Evolutionary conservation across 1,139 yeast species (phyloP).

Genomic region (Hansenula sp.): DNA sequence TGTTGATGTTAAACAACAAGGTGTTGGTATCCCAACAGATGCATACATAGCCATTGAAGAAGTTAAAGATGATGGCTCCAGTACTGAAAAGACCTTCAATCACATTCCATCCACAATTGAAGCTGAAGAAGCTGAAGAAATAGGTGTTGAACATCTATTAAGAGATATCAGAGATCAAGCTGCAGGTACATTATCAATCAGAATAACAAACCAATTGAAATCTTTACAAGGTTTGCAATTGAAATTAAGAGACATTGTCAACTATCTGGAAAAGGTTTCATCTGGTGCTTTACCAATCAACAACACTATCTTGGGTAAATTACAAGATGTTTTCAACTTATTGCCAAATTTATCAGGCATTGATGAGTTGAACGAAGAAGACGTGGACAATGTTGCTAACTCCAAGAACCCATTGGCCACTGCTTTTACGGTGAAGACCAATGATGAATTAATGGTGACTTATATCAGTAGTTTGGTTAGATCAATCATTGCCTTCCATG

Average conservation of each 20-base stretch:
- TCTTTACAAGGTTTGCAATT: constrained; percentile 84
- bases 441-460: constrained; percentile 92
- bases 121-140: constrained; percentile 99
- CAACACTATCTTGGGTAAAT: constrained; percentile 84
- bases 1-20: constrained; percentile 85
- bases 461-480: constrained; percentile 88
- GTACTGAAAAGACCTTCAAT: constrained; percentile 87
- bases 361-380: constrained; percentile 21
- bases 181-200: constrained; percentile 84
- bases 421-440: constrained; percentile 88
- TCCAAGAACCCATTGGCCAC: constrained; percentile 51
- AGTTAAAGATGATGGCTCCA: constrained; percentile 93
- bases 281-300: constrained; percentile 76
- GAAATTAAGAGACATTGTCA: constrained; percentile 75
- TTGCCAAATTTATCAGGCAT: constrained; percentile 67
- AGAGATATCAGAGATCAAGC: constrained; percentile 97
- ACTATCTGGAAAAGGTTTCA: constrained; percentile 73
- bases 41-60: constrained; percentile 95
- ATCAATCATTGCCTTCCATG: constrained; percentile 94
- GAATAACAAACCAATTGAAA: constrained; percentile 84
- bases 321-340: constrained; percentile 92
- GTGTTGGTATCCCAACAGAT: constrained; percentile 88
- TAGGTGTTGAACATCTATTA: constrained; percentile 94
- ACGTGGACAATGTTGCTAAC: constrained; percentile 18
- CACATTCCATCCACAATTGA: constrained; percentile 91